Evolutionary conservation across 805 yeast species (phyloP).

Genomic region (Kuraishia ogatae): DNA sequence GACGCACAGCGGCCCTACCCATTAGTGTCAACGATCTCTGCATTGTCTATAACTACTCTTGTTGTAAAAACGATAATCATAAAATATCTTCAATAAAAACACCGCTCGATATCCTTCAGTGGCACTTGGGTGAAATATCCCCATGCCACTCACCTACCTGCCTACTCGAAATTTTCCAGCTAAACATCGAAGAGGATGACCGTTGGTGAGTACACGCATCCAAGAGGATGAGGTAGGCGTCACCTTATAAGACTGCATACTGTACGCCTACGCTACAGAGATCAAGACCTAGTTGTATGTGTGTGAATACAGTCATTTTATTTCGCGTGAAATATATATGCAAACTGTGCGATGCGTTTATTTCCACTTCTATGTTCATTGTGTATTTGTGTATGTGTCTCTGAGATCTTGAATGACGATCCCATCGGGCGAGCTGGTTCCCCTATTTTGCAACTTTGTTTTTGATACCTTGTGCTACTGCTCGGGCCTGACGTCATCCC

Average conservation of each 20-base stretch:
- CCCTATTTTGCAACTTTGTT: no score
- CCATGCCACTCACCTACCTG: neutral
- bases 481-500: slow-evolving; percentile 30
- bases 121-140: neutral
- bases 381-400: neutral
- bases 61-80: no score
- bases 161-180: neutral
- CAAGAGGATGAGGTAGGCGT: neutral
- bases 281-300: no score
- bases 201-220: neutral
- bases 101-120: neutral
- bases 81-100: neutral
- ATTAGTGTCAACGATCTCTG: slow-evolving; percentile 16
- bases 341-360: neutral
- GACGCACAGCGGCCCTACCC: slow-evolving; percentile 13
- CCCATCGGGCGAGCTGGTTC: no score
- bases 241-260: neutral
- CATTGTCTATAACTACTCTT: slow-evolving; percentile 10
- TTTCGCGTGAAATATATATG: neutral
- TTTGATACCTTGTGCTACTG: neutral
- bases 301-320: neutral
- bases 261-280: no score
- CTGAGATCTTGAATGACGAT: neutral
- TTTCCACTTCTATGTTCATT: neutral
- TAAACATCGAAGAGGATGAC: neutral